Evolutionary conservation across 1,139 yeast genomes (phyloP), one percentile per base, ranked within the genome.

Genomic region (Geotrichum carabidarum): DNA sequence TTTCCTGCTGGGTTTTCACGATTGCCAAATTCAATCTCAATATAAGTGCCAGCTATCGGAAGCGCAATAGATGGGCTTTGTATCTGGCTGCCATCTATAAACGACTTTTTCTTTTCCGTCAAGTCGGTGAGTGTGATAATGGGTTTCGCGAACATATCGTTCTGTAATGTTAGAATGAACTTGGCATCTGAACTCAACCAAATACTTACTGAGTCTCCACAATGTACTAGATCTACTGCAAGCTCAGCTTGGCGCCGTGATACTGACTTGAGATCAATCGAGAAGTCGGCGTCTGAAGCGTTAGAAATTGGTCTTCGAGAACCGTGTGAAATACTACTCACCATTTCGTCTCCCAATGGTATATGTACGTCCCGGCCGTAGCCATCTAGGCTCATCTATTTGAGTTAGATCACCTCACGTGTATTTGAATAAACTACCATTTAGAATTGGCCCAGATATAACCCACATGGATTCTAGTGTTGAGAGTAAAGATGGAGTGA

Each of bases 231-330:
- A 7, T 14, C 34, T 15, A 62, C 59, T 14, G 49, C 46, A 17
- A 63, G 47, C 2, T 38, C 35, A 4, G 55, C 42, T 30, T 63
- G 66, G 35, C 46, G 43, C n/a, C 66, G 53, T 7, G 64, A 61
- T 12, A 63, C 59, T 18, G 62, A 56, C 8, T 59, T 46, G 35
- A 56, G 60, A 4, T 48, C 49, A 5, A 60, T 44, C 8, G 44
- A 34, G 15, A 62, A 42, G 45, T 56, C 56, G 34, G 51, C 45
- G 15, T 48, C 52, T 22, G 15, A n/a, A n/a, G 32, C 1, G 27
- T 41, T 38, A 38, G 34, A 5, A 4, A n/a, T 11, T 7, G 14
- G n/a, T 31, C 35, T 15, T 12, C 18, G 15, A 31, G 18, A 30
- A 17, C 9, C 7, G 48, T 9, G 4, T 4, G n/a, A n/a, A n/a